Conservation (phyloP, 1,139 yeast species). For the Blastobotrys proliferans region DNA sequence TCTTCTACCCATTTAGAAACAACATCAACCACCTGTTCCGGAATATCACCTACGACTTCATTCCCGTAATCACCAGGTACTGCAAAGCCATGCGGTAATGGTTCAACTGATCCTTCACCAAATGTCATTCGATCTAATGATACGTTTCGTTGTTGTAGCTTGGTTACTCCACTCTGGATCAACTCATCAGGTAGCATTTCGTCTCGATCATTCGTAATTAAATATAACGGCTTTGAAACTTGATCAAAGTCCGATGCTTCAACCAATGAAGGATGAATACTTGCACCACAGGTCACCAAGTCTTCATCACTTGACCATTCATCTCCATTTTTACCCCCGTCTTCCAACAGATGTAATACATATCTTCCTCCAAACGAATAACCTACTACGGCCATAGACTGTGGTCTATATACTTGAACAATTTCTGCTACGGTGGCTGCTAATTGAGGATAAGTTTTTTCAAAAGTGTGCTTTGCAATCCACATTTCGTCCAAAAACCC, state of each 20-base stretch:
- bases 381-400: conserved; percentile 35
- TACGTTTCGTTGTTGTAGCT: conserved; percentile 24
- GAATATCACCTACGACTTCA: conserved; percentile 32
- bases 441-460: conserved; percentile 32
- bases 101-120: conserved; percentile 18
- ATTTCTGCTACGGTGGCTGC: conserved; percentile 34
- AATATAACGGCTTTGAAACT: conserved; percentile 32
- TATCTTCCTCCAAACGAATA: conserved; percentile 41
- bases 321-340: conserved; percentile 21
- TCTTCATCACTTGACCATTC: conserved; percentile 31
- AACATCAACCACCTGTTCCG: conserved; percentile 25
- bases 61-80: conserved; percentile 39
- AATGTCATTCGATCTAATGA: conserved; percentile 24
- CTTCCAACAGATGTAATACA: conserved; percentile 30
- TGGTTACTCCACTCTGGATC: conserved; percentile 23
- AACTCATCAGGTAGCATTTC: conserved; percentile 28
- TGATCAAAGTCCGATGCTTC: conserved; percentile 30
- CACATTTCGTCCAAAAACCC: conserved; percentile 39
- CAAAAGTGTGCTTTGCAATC: conserved; percentile 38
- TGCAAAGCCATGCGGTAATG: conserved; percentile 41
- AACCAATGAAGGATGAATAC: conserved; percentile 37
- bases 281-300: conserved; percentile 33
- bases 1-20: conserved; percentile 27
- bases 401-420: conserved; percentile 34
- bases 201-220: conserved; percentile 34